Conservation (phyloP, 2,329 filamentous ascomycete genomes). For the Pseudopithomyces chartarum region DNA sequence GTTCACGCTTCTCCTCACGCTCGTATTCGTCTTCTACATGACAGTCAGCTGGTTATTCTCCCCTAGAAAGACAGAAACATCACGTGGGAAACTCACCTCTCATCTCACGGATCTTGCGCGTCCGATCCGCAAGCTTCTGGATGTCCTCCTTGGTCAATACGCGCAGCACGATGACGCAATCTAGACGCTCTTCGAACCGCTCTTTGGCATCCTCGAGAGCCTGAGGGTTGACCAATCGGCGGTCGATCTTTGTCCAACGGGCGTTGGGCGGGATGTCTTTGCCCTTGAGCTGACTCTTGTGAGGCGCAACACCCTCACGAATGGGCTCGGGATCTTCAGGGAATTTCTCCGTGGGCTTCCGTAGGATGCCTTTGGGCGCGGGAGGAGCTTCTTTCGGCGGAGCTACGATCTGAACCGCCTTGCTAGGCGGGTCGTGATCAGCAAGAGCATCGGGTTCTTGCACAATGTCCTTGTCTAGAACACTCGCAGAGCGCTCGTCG, state of each 20-base stretch:
- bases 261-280: slow-evolving; percentile 75
- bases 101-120: slow-evolving; percentile 72
- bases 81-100: slow-evolving; percentile 1
- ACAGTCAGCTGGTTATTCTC: no score
- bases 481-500: slow-evolving; percentile 34
- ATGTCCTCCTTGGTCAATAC: slow-evolving; percentile 90
- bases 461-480: slow-evolving; percentile 36
- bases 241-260: slow-evolving; percentile 91
- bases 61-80: no score
- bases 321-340: slow-evolving; percentile 84
- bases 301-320: slow-evolving; percentile 88
- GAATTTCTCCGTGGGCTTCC: slow-evolving; percentile 79
- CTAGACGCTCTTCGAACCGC: slow-evolving; percentile 87
- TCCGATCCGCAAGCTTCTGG: slow-evolving; percentile 81
- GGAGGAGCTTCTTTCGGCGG: slow-evolving; percentile 72
- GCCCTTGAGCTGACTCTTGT: slow-evolving; percentile 79
- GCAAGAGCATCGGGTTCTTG: slow-evolving; percentile 40
- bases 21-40: slow-evolving; percentile 39
- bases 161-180: slow-evolving; percentile 90
- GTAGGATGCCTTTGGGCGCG: slow-evolving; percentile 77
- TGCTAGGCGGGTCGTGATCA: slow-evolving; percentile 30
- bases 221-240: slow-evolving; percentile 86
- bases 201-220: slow-evolving; percentile 86
- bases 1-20: slow-evolving; percentile 29
- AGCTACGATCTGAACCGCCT: slow-evolving; percentile 65